A percentile compares a stretch with the other conserved stretches of the same genome.
Conservation (phyloP, 73 alveolate genomes). For the Paramecium primaurelia region DNA sequence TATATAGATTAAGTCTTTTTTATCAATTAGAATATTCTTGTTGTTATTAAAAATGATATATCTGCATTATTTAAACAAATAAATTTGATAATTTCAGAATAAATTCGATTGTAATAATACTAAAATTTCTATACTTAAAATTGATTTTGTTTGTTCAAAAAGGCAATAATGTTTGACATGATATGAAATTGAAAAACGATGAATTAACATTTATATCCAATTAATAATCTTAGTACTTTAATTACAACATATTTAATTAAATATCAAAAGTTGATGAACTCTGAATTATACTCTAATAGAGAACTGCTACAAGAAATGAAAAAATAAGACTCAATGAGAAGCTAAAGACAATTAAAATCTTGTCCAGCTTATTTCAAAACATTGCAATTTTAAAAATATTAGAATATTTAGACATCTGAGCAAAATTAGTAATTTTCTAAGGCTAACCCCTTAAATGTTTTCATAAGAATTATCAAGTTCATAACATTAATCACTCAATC, state of each 20-base stretch:
- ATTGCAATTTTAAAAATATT: neutral
- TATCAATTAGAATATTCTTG: too few species aligned
- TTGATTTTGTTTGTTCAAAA: too few species aligned
- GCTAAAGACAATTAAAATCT: neutral
- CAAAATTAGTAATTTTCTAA: neutral
- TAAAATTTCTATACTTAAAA: too few species aligned
- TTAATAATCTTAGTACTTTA: neutral
- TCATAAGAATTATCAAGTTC: neutral
- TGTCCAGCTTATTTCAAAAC: conserved; percentile 11
- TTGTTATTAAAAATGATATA: too few species aligned
- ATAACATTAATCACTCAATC: neutral
- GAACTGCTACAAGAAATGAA: neutral
- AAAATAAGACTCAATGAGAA: neutral
- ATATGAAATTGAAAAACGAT: neutral
- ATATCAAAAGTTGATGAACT: neutral
- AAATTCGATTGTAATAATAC: too few species aligned
- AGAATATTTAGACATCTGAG: neutral
- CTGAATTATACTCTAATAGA: neutral
- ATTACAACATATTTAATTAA: neutral
- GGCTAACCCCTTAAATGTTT: neutral
- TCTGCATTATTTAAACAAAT: too few species aligned
- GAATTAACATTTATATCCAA: neutral
- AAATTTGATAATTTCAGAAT: too few species aligned
- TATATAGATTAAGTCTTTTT: too few species aligned
- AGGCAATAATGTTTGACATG: neutral